Evolutionary conservation across 2,329 filamentous ascomycete species (phyloP).

Genomic region (Xylaria arbuscula): DNA sequence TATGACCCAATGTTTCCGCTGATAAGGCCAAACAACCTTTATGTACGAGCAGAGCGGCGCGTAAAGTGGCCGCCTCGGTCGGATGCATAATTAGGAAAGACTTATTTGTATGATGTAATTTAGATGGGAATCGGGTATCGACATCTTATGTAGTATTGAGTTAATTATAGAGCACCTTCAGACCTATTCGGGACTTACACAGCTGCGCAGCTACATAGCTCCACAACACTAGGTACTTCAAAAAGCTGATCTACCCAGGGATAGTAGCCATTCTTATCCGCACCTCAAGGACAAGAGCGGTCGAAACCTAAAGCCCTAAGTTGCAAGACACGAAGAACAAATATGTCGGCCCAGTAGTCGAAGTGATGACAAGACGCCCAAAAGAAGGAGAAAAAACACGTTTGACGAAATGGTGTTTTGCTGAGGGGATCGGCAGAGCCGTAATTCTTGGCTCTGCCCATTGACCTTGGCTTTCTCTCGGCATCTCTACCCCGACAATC

Average conservation of each 20-base stretch:
- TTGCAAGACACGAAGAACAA: not conserved
- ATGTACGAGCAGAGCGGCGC: slow-evolving; percentile 61
- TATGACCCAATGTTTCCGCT: slow-evolving; percentile 71
- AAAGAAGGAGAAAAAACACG: not conserved
- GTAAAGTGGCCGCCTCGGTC: slow-evolving; percentile 58
- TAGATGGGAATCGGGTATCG: not conserved
- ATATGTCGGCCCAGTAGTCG: not conserved
- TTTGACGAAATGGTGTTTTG: not conserved
- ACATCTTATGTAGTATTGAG: slow-evolving; percentile 2
- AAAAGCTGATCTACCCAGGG: no score
- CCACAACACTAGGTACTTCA: not conserved
- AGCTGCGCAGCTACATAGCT: not conserved
- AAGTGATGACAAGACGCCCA: not conserved
- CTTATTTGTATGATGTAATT: slow-evolving; percentile 1
- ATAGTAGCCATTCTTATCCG: not conserved
- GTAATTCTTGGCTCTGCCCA: not conserved
- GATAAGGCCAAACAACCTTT: slow-evolving; percentile 66
- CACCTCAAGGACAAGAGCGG: not conserved
- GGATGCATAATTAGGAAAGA: slow-evolving; percentile 22
- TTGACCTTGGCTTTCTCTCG: slow-evolving; percentile 13
- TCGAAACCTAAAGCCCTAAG: not conserved
- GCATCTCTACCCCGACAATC: slow-evolving; percentile 23
- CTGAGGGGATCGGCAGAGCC: not conserved
- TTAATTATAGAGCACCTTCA: not conserved
- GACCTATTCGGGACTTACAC: not conserved